Base-by-base conservation (phyloP, 2,329 filamentous ascomycete species). In the Sporothrix dimorphospora region DNA sequence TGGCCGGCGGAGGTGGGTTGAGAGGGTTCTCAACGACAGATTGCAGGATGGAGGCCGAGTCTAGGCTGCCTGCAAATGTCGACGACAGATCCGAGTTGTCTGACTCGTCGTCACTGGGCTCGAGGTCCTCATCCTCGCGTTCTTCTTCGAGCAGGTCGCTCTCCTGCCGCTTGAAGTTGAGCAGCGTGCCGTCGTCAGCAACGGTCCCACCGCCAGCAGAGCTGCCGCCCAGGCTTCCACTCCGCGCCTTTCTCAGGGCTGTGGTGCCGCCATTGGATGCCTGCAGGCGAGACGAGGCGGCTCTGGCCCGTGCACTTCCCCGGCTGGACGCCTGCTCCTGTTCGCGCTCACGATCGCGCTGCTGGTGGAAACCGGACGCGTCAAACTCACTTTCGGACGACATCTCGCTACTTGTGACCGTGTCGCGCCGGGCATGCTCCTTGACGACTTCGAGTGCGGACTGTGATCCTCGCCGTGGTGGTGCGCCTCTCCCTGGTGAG, bases 381-480 rank as follows among this genome's bases (percentile, higher is more conserved):
- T 93, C 92, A 61, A 92, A 86, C 77, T 95, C 92, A 76, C 93
- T 94, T 74, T 95, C 92, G 0, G 92, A 94, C 0, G 92, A 94
- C 76, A 95, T 89, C 76, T 95, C 92, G 77, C 92, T 94, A 81
- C 92, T 94, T 1, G 92, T 94, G 63, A 92, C 90, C 0, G 92
- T 94, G 79, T 94, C 92, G 75, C 92, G 84, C 45, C 92, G 85
- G 1, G 90, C 85, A 19, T 92, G 84, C 80, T 91, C 90, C 79
- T 91, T 92, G 72, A 91, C 87, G 1, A 87, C 88, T 76, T 93
- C 91, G 34, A 93, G 81, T 0, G 90, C 88, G 24, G 91, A 91
- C 76, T 94, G 87, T 0, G 92, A 94, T 12, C 91, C 91, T 75
- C 91, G 85, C 21, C 91, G 85, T 4, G 59, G 73, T 2, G 72